phyloP scores from a whole-genome alignment of 108 stramenopile genomes.

The Fragilaria radians region DNA sequence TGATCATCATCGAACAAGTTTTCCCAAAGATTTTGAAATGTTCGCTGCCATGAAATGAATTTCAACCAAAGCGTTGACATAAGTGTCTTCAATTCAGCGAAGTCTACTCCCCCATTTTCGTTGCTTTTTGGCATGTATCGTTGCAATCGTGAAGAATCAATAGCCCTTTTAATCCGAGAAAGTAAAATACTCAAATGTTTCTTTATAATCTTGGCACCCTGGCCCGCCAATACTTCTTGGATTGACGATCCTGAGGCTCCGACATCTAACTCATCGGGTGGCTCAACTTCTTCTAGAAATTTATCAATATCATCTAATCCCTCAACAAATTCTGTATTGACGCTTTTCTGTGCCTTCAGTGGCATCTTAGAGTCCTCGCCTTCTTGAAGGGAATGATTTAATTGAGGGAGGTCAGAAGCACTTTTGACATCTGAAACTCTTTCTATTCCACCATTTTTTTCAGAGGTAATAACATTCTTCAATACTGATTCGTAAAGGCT shows the following conservation, averaged over 20 bases:
- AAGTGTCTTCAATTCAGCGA: background rate
- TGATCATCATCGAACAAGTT: background rate
- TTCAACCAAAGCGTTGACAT: background rate
- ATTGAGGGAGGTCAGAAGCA: too few species aligned
- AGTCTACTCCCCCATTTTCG: background rate
- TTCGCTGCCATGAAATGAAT: background rate
- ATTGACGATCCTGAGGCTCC: conserved; percentile 75
- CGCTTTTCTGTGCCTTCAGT: conserved; percentile 8
- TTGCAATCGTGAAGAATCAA: background rate
- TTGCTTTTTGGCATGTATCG: background rate
- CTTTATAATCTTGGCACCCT: conserved; percentile 51
- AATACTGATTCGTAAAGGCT: too few species aligned
- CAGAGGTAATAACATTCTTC: too few species aligned
- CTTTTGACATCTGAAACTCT: too few species aligned
- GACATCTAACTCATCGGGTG: conserved; percentile 81
- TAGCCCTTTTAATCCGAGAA: background rate
- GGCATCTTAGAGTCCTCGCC: too few species aligned
- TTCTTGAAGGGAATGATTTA: too few species aligned
- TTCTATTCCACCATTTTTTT: too few species aligned
- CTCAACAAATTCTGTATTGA: conserved; percentile 66
- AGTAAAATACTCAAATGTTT: conserved; percentile 21
- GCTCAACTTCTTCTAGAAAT: conserved; percentile 68
- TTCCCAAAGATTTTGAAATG: background rate
- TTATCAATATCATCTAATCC: conserved; percentile 82
- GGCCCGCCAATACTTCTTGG: conserved; percentile 67